Conservation (phyloP, 345 rosid species). For the Dovyalis caffra region DNA sequence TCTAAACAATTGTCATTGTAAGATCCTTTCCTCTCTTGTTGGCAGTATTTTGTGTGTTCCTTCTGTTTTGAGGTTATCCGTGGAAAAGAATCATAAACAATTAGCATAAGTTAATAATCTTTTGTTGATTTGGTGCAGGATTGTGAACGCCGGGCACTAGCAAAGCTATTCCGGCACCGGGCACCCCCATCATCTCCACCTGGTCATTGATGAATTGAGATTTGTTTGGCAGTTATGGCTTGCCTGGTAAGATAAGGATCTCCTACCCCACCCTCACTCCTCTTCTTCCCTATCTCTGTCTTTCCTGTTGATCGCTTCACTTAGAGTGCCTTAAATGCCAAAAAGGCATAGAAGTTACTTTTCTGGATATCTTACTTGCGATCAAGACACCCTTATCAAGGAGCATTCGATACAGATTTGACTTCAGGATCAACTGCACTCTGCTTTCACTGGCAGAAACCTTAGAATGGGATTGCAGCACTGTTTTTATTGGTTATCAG, state of each 20-base stretch:
- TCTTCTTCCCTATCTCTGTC: not conserved
- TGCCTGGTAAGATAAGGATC: conserved; percentile 28
- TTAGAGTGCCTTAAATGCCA: not conserved
- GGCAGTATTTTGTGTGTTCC: not conserved
- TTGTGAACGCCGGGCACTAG: conserved; percentile 76
- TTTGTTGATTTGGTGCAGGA: conserved; percentile 44
- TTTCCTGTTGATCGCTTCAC: not conserved
- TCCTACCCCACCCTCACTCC: not conserved
- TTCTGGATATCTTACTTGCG: not conserved
- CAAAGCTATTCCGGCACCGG: conserved; percentile 67
- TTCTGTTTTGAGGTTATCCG: conserved; percentile 8
- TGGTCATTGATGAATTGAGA: conserved; percentile 28
- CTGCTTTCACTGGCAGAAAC: not conserved
- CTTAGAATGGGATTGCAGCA: not conserved
- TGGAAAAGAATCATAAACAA: not conserved
- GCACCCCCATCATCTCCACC: conserved; percentile 33
- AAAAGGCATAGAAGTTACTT: not conserved
- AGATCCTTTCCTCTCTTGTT: not conserved
- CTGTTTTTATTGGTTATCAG: not conserved
- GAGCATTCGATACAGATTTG: not conserved
- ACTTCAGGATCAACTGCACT: not conserved
- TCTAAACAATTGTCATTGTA: not conserved
- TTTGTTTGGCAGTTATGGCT: not conserved
- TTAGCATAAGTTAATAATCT: not conserved
- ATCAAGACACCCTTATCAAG: not conserved